Percentiles rank a stretch among this genome's conserved stretches.
phyloP scores from a whole-genome alignment of 495 filamentous ascomycete species.

The Neurospora intermedia region DNA sequence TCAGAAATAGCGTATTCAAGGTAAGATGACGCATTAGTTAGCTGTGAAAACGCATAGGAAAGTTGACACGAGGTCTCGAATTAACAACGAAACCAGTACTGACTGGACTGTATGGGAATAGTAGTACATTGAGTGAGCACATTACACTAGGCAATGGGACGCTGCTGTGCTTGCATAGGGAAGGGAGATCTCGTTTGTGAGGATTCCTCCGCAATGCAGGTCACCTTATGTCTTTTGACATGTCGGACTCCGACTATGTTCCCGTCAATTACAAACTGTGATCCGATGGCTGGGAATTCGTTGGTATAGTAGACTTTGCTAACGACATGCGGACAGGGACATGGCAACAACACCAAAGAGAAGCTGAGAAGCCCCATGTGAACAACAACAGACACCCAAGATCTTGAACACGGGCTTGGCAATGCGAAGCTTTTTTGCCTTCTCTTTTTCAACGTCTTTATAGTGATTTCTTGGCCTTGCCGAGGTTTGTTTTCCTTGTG shows the following conservation, averaged over 20 bases:
- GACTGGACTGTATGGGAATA: background rate
- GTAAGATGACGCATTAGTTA: too few relatives aligned
- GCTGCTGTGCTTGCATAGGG: background rate
- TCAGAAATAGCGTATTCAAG: too few relatives aligned
- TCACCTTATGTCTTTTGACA: background rate
- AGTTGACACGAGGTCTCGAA: too few relatives aligned
- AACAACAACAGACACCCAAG: background rate
- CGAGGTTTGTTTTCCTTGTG: background rate
- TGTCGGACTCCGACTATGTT: background rate
- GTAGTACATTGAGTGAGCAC: background rate
- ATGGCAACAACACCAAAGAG: background rate
- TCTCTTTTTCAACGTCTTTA: background rate
- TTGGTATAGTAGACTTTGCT: background rate
- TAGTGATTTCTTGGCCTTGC: background rate
- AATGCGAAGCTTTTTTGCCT: background rate
- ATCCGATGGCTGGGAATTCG: background rate
- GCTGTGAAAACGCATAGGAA: too few relatives aligned
- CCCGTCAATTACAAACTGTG: background rate
- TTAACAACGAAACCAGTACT: too few relatives aligned
- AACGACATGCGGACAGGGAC: background rate
- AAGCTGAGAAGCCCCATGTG: background rate
- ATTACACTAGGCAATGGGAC: background rate
- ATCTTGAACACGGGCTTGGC: background rate
- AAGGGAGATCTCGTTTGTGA: background rate
- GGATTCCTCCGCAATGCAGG: background rate